Conservation (phyloP, 2,329 filamentous ascomycete species). For the Aspergillus niger region DNA sequence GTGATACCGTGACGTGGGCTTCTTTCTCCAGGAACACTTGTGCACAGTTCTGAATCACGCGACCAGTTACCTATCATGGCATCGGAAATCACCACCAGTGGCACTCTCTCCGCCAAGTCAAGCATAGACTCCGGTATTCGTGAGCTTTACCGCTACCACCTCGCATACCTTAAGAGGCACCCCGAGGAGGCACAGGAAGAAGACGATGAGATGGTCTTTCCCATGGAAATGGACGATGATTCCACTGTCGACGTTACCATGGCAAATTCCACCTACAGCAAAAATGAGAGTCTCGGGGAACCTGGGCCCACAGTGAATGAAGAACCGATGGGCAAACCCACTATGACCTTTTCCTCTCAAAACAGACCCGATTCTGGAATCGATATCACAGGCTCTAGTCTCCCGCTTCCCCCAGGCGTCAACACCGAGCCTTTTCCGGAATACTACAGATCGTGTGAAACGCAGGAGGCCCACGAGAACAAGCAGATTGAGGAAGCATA, state of each 20-base stretch:
- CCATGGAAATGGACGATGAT: neutral
- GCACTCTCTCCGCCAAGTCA: too few relatives aligned
- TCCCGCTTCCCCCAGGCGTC: neutral
- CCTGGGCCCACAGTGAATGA: neutral
- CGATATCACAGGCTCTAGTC: neutral
- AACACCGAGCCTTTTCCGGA: conserved; percentile 31
- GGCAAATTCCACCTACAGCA: too few relatives aligned
- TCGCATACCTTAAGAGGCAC: neutral
- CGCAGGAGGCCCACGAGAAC: conserved; percentile 6
- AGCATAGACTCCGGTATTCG: neutral
- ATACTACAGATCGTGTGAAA: conserved; percentile 25
- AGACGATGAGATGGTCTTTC: neutral
- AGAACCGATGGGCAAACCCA: neutral
- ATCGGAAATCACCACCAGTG: too few relatives aligned
- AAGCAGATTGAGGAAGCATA: conserved; percentile 24
- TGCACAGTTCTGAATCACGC: too few relatives aligned
- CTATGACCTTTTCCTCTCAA: neutral
- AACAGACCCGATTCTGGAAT: neutral
- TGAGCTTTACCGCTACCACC: neutral
- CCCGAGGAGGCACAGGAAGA: neutral
- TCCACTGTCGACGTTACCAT: neutral
- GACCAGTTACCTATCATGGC: too few relatives aligned
- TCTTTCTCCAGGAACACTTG: too few relatives aligned
- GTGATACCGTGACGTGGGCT: too few relatives aligned
- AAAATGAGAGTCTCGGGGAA: neutral